Conservation (phyloP, 768 basidiomycete genomes). For the Rubroboletus satanas region DNA sequence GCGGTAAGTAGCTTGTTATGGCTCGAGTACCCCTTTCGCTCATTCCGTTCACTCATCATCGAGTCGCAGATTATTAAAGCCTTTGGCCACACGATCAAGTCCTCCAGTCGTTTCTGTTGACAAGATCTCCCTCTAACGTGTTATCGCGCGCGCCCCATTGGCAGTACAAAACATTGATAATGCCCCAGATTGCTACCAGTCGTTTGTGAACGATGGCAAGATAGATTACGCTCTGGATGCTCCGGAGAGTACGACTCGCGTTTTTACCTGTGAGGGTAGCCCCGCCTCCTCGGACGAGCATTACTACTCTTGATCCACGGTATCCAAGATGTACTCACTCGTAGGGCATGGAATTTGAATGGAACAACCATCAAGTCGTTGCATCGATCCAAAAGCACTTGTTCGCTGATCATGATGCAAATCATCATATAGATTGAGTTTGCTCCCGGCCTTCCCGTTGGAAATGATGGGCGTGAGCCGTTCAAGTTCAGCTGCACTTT, state of each 20-base stretch:
- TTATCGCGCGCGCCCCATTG: not conserved
- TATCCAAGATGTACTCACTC: not conserved
- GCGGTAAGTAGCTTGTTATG: no score
- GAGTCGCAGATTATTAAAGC: not conserved
- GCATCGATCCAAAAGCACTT: no score
- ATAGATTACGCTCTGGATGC: not conserved
- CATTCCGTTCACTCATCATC: not conserved
- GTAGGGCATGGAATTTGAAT: conserved; percentile 3
- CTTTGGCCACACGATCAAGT: conserved; percentile 1
- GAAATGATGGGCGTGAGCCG: not conserved
- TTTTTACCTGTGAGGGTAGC: no score
- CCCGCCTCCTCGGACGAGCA: not conserved
- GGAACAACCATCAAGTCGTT: not conserved
- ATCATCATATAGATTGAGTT: not conserved
- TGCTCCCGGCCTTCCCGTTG: not conserved
- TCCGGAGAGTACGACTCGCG: not conserved
- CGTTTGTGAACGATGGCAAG: conserved; percentile 5
- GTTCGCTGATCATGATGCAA: not conserved
- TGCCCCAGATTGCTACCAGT: not conserved
- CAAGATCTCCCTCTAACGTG: not conserved
- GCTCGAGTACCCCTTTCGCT: no score
- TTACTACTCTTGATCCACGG: not conserved
- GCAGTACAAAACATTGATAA: conserved; percentile 1
- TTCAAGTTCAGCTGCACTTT: no score
- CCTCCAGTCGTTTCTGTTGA: not conserved